A percentile compares a stretch with the other conserved stretches of the same genome.
phyloP scores from a whole-genome alignment of 805 yeast genomes.

The Brettanomyces bruxellensis region DNA sequence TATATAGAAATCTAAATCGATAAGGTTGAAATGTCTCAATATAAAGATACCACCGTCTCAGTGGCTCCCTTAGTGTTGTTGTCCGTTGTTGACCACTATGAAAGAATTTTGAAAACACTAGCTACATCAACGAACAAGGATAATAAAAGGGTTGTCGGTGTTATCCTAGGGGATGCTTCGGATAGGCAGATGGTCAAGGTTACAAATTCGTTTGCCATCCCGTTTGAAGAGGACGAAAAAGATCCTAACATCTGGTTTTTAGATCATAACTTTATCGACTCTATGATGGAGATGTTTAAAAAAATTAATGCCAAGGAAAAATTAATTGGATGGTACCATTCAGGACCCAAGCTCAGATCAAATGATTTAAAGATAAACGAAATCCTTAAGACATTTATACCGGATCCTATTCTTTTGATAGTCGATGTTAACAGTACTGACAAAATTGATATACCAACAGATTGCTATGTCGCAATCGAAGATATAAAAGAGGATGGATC shows the following conservation, averaged over 20 bases:
- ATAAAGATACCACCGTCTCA: conserved; percentile 49
- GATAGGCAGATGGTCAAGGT: conserved; percentile 46
- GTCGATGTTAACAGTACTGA: conserved; percentile 82
- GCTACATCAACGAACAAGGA: conserved; percentile 12
- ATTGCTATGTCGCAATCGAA: conserved; percentile 88
- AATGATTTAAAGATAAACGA: conserved; percentile 91
- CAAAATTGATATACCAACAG: conserved; percentile 86
- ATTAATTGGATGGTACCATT: conserved; percentile 98
- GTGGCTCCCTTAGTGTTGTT: conserved; percentile 93
- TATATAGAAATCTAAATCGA: too few species aligned
- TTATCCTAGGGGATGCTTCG: conserved; percentile 74
- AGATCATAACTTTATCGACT: conserved; percentile 92
- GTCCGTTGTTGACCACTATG: conserved; percentile 92
- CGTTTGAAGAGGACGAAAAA: conserved; percentile 94
- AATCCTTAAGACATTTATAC: conserved; percentile 71
- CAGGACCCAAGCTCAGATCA: conserved; percentile 86
- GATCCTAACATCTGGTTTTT: conserved; percentile 92
- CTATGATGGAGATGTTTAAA: conserved; percentile 96
- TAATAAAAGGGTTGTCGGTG: conserved; percentile 88
- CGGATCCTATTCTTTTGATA: conserved; percentile 75
- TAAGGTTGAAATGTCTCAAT: conserved; percentile 8
- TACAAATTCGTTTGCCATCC: conserved; percentile 92
- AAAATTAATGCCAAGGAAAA: conserved; percentile 96
- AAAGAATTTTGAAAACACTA: conserved; percentile 59
- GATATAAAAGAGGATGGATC: conserved; percentile 96